These are phyloP conservation scores for Lachancea lanzarotensis DNA, from an alignment of 805 yeast genomes.

Conservation along the genomic window DNA sequence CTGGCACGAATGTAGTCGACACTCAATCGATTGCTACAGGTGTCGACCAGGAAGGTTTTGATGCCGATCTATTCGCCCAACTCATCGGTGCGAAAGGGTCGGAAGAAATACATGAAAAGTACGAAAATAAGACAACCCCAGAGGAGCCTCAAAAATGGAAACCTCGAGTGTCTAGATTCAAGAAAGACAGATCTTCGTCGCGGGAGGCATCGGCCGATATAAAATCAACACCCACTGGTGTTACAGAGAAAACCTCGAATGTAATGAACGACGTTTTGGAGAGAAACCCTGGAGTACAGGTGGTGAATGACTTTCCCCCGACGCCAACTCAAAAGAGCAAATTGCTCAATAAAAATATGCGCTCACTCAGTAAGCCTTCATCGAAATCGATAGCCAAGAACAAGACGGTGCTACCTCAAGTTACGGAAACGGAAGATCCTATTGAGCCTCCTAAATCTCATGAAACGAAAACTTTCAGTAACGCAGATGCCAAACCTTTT, in stretches of 20 bases:
- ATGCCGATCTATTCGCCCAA: slow-evolving; percentile 28
- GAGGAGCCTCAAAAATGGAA: slow-evolving; percentile 10
- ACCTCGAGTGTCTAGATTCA: slow-evolving; percentile 28
- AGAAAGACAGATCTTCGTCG: slow-evolving; percentile 17
- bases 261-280: neutral
- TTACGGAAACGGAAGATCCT: neutral
- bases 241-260: neutral
- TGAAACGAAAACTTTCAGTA: neutral
- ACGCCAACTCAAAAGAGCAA: neutral
- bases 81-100: slow-evolving; percentile 29
- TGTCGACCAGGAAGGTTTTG: slow-evolving; percentile 21
- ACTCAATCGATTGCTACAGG: neutral
- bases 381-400: neutral
- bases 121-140: slow-evolving; percentile 11
- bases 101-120: slow-evolving; percentile 27
- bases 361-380: neutral
- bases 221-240: neutral
- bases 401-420: neutral
- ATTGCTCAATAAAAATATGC: slow-evolving; percentile 5
- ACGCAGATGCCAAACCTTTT: slow-evolving; percentile 4
- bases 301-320: neutral
- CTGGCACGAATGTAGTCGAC: slow-evolving; percentile 6
- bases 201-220: neutral
- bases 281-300: neutral
- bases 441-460: neutral